Base-by-base conservation (phyloP, 352 stramenopile genomes). In the Globisporangium lucens region DNA sequence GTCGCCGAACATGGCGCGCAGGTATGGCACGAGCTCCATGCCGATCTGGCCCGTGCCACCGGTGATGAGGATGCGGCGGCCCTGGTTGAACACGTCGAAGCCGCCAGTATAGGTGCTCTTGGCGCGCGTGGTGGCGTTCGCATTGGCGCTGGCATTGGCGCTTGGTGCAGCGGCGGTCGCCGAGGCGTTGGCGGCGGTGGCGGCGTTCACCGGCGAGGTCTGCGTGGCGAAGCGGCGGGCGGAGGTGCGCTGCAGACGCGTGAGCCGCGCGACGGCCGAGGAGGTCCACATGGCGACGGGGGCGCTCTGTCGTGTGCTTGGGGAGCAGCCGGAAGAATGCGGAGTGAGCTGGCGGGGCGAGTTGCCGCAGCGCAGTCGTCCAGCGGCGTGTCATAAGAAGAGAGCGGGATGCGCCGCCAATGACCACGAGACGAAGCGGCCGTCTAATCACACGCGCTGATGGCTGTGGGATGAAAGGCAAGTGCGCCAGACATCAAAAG, bases 21-120 rank as follows among this genome's bases (percentile, higher is more conserved):
- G 74, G 69, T 87, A 93, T 24, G 87, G 85, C 67, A 93, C 87
- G 35, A 94, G 77, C 72, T 94, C 87, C 87, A 94, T 94, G 66
- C 86, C 86, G 65, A 94, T 94, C 72, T 94, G 86, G 51, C 86
- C 86, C 47, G 86, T 94, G 71, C 86, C 84, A 47, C 86, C 86
- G 2, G 86, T 94, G 30, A 94, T 76, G 67, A 94, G 85, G 59
- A 94, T 85, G 68, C 86, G 84, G 56, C 76, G 55, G 38, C 61
- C 69, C 64, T 83, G 77, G 70, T 85, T 78, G 63, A 85, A 85
- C 24, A 81, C 73, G 51, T 85, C 73, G 57, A 85, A 85, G 63
- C 77, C 77, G 24, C 77, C 77, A 4, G 77, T 85, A 73, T 85
- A 85, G 22, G 74, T 79, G 51, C 66, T 75, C 22, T 78, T 79